These are phyloP conservation scores for Penicillium antarcticum DNA, from an alignment of 495 filamentous ascomycete genomes.

Conservation along the genomic window DNA sequence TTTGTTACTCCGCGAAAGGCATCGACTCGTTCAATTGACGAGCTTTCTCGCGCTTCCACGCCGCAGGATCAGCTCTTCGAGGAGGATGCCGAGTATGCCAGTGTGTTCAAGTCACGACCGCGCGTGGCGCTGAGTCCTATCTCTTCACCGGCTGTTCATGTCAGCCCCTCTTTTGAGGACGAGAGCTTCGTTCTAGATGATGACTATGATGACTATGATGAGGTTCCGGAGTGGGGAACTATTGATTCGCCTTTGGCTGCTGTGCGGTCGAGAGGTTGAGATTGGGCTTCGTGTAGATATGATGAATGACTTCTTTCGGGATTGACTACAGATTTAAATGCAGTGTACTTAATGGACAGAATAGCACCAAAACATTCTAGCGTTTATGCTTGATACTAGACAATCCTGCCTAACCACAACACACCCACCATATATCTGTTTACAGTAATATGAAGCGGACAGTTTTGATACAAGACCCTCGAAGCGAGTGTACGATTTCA, in stretches of 20 bases:
- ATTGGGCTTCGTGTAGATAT: no score
- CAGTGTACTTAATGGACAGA: no score
- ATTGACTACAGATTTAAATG: no score
- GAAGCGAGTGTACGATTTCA: no score
- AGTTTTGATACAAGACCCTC: no score
- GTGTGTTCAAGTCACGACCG: slow-evolving; percentile 82
- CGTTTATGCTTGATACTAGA: no score
- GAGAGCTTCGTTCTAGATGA: slow-evolving; percentile 32
- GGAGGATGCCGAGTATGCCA: slow-evolving; percentile 73
- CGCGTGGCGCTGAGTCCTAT: slow-evolving; percentile 75
- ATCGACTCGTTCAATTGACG: slow-evolving; percentile 3
- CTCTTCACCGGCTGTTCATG: slow-evolving; percentile 52
- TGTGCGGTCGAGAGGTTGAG: slow-evolving; percentile 1
- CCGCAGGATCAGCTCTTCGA: slow-evolving; percentile 59
- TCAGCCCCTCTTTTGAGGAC: slow-evolving; percentile 23
- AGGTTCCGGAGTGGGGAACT: slow-evolving; percentile 11
- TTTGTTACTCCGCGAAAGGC: slow-evolving; percentile 54
- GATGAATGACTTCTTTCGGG: no score
- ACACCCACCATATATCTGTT: no score
- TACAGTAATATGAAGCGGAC: no score
- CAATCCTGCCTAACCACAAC: no score
- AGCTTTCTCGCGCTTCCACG: slow-evolving; percentile 39
- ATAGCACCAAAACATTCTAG: no score
- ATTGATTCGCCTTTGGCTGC: slow-evolving; percentile 21
- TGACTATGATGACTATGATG: slow-evolving; percentile 10